A percentile compares a stretch with the other conserved stretches of the same genome.
These are phyloP conservation scores for Penicillium sp. DNA, from an alignment of 2,329 filamentous ascomycete genomes.

Conservation along the genomic window DNA sequence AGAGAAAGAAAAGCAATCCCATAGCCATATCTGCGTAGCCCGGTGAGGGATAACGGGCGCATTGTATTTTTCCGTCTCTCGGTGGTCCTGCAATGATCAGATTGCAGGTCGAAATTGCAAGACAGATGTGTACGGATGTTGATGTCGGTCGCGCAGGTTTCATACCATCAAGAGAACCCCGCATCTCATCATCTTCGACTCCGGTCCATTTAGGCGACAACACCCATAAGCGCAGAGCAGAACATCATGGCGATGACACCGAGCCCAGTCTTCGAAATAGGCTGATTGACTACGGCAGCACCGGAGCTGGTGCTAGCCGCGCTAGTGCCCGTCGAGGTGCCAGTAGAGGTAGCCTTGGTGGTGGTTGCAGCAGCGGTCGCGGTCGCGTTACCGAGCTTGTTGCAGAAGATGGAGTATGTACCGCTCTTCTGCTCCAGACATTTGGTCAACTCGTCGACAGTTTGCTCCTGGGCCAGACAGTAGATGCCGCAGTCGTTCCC, in stretches of 20 bases:
- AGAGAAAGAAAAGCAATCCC: not conserved
- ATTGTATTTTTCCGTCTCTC: not conserved
- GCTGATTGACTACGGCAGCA: constrained; percentile 28
- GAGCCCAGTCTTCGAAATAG: constrained; percentile 39
- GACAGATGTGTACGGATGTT: not conserved
- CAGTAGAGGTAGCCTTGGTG: constrained; percentile 23
- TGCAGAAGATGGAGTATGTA: constrained; percentile 54
- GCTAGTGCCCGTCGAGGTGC: constrained; percentile 20
- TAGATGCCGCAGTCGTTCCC: constrained; percentile 58
- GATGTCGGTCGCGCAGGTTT: not conserved
- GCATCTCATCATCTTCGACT: not conserved
- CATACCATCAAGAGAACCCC: not conserved
- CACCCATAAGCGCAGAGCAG: constrained; percentile 38
- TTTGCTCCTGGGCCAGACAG: constrained; percentile 55
- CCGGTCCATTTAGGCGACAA: constrained; percentile 32
- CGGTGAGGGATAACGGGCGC: not conserved
- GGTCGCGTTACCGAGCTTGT: constrained; percentile 42
- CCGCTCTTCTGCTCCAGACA: constrained; percentile 53
- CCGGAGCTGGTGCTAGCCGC: constrained; percentile 26
- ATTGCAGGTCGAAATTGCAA: not conserved
- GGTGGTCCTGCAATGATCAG: not conserved
- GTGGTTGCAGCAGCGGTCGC: constrained; percentile 43
- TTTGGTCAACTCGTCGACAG: constrained; percentile 40
- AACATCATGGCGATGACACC: constrained; percentile 41
- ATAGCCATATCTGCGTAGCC: not conserved